These are phyloP conservation scores for Pseudomassariella vexata DNA, from an alignment of 2,329 filamentous ascomycete species.

Conservation along the genomic window DNA sequence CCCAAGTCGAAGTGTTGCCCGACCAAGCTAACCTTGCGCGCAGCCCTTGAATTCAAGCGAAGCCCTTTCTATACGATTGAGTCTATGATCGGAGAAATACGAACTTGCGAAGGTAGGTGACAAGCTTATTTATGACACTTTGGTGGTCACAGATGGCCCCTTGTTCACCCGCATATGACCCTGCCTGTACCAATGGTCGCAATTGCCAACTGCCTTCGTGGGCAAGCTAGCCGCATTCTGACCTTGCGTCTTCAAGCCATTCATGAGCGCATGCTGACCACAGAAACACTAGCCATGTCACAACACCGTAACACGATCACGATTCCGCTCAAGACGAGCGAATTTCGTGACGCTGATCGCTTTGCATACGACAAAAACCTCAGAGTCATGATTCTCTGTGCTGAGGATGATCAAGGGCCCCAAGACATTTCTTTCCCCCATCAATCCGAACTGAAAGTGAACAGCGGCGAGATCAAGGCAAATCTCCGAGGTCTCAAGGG, in stretches of 20 bases:
- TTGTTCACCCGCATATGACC: background rate
- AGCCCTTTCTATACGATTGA: slow-evolving; percentile 82
- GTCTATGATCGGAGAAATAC: slow-evolving; percentile 56
- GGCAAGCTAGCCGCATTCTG: no score
- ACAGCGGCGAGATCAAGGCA: slow-evolving; percentile 81
- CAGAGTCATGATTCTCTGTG: slow-evolving; percentile 79
- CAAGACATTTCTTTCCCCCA: slow-evolving; percentile 87
- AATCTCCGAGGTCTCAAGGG: slow-evolving; percentile 94
- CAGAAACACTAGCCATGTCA: slow-evolving; percentile 43
- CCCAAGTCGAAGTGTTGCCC: background rate
- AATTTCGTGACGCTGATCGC: slow-evolving; percentile 44
- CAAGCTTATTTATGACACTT: slow-evolving; percentile 4
- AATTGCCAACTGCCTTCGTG: no score
- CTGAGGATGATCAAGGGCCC: slow-evolving; percentile 53
- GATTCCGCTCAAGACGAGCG: slow-evolving; percentile 41
- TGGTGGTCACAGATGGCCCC: background rate
- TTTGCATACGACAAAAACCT: slow-evolving; percentile 56
- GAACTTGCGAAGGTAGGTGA: slow-evolving; percentile 66
- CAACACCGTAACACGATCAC: slow-evolving; percentile 44
- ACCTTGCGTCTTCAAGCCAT: no score
- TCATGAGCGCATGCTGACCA: no score
- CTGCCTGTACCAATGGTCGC: background rate
- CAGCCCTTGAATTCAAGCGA: slow-evolving; percentile 45
- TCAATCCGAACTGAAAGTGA: slow-evolving; percentile 88
- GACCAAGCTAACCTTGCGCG: background rate